Percentiles rank a stretch among this genome's conserved stretches.
These are phyloP conservation scores for Chrysoporthe puriensis DNA, from an alignment of 2,329 filamentous ascomycete species.

Conservation along the genomic window DNA sequence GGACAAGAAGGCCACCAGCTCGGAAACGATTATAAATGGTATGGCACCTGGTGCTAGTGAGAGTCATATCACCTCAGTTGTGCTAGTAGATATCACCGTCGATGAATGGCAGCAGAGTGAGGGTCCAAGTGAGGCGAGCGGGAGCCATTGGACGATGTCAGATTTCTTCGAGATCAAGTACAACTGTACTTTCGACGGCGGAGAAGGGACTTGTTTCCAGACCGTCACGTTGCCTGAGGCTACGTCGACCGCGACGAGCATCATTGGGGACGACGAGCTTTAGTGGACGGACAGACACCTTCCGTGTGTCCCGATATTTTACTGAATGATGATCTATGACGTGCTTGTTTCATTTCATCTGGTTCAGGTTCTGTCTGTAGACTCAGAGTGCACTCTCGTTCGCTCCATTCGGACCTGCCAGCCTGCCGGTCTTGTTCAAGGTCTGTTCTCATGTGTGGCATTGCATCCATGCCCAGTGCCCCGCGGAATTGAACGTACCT, in stretches of 20 bases:
- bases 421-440: too few species aligned
- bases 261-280: neutral
- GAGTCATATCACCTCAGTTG: neutral
- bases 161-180: slow-evolving; percentile 3
- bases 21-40: neutral
- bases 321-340: neutral
- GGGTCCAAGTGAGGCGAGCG: too few species aligned
- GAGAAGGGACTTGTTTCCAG: slow-evolving; percentile 2
- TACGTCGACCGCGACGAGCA: neutral
- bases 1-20: neutral
- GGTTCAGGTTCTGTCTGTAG: neutral
- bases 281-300: neutral
- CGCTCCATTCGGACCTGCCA: too few species aligned
- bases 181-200: slow-evolving; percentile 1
- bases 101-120: neutral
- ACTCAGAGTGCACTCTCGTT: neutral
- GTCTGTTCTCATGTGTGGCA: too few species aligned
- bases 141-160: slow-evolving; percentile 7
- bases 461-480: too few species aligned
- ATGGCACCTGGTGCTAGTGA: neutral
- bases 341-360: neutral
- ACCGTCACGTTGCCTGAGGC: slow-evolving; percentile 10
- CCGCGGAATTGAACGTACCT: too few species aligned
- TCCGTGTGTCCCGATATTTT: neutral
- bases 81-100: neutral